Conservation (phyloP, 176 grass and related monocot species). For the Zizania latifolia region DNA sequence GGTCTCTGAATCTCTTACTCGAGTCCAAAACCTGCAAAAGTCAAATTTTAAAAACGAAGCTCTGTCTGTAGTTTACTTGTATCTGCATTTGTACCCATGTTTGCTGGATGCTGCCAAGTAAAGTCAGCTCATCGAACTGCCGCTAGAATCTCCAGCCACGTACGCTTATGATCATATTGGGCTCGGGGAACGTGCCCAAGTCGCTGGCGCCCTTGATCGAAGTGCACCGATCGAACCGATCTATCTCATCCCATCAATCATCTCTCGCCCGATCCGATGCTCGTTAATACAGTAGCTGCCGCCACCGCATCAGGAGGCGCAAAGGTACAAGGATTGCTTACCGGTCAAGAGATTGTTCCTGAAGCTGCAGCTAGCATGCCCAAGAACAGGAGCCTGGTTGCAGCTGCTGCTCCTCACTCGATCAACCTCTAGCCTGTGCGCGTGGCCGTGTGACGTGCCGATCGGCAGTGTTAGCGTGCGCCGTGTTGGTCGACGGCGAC, state of each 20-base stretch:
- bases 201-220: background rate
- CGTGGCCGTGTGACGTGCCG: too few species aligned
- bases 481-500: too few species aligned
- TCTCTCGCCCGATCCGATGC: conserved; percentile 18
- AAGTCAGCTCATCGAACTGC: background rate
- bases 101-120: background rate
- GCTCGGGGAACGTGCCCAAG: background rate
- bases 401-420: too few species aligned
- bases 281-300: background rate
- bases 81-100: background rate
- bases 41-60: too few species aligned
- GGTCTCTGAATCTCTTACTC: too few species aligned
- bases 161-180: background rate
- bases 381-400: too few species aligned
- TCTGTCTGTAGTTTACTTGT: background rate
- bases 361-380: too few species aligned
- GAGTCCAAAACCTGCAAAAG: too few species aligned
- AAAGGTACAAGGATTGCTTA: background rate
- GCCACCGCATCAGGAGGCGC: background rate
- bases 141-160: background rate
- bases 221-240: background rate
- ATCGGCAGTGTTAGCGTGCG: too few species aligned
- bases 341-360: background rate
- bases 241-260: background rate
- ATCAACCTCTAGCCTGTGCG: too few species aligned